Conservation (phyloP, 805 yeast species). For the Saturnispora dispora region DNA sequence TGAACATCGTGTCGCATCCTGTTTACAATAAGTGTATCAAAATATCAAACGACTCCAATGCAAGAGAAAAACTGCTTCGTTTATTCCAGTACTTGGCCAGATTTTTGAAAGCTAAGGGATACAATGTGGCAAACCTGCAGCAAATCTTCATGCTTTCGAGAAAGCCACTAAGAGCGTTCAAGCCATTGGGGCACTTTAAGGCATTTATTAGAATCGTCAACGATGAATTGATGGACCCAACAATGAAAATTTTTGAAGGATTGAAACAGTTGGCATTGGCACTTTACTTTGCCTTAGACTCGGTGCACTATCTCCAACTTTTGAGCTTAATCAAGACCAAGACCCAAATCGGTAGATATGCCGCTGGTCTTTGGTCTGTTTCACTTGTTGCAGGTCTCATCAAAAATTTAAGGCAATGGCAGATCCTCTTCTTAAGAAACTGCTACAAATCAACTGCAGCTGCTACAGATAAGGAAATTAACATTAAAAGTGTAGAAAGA, state of each 20-base stretch:
- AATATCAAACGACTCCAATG: slow-evolving; percentile 55
- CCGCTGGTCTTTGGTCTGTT: slow-evolving; percentile 68
- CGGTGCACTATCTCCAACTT: slow-evolving; percentile 36
- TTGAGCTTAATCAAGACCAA: slow-evolving; percentile 10
- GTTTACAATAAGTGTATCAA: slow-evolving; percentile 49
- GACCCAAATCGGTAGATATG: slow-evolving; percentile 43
- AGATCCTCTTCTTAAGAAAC: slow-evolving; percentile 29
- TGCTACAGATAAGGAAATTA: slow-evolving; percentile 4
- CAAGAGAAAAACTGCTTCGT: slow-evolving; percentile 76
- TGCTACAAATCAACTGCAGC: slow-evolving; percentile 6
- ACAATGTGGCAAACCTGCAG: slow-evolving; percentile 3
- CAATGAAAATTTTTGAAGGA: slow-evolving; percentile 42
- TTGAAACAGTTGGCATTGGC: slow-evolving; percentile 53
- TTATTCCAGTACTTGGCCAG: slow-evolving; percentile 73
- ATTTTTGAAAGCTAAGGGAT: neutral
- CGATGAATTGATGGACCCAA: slow-evolving; percentile 58
- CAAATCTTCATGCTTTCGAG: slow-evolving; percentile 29
- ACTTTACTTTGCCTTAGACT: slow-evolving; percentile 55
- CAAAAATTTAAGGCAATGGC: slow-evolving; percentile 46
- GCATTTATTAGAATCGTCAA: slow-evolving; percentile 59
- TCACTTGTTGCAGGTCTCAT: slow-evolving; percentile 57
- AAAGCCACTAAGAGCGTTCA: slow-evolving; percentile 76
- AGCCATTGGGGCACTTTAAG: slow-evolving; percentile 66
- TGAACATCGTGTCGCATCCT: slow-evolving; percentile 42
- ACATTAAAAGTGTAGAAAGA: slow-evolving; percentile 35